Conservation (phyloP, 2,329 filamentous ascomycete genomes). For the Westerdykella sp. region DNA sequence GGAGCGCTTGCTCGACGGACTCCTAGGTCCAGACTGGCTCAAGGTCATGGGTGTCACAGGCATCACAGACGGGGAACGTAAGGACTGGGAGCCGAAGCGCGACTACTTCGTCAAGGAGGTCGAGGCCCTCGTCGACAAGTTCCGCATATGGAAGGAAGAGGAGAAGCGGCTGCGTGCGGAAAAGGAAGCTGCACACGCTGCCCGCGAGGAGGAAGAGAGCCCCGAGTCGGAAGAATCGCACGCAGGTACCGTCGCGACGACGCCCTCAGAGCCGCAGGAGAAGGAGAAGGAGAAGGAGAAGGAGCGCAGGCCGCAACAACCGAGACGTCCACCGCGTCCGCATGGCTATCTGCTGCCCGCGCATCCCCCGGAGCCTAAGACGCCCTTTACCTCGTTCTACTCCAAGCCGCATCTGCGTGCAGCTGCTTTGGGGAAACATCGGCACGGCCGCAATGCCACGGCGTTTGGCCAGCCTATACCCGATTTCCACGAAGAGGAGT, state of each 20-base stretch:
- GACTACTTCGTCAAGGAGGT: constrained; percentile 81
- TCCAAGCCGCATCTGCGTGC: constrained; percentile 72
- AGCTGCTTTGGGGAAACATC: constrained; percentile 65
- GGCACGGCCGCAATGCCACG: constrained; percentile 62
- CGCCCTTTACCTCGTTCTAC: constrained; percentile 83
- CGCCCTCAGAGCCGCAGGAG: constrained; percentile 38
- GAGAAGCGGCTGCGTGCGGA: constrained; percentile 77
- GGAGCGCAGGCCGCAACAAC: constrained; percentile 32
- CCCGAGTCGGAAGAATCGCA: constrained; percentile 29
- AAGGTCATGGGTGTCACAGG: constrained; percentile 83
- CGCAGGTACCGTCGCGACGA: constrained; percentile 2
- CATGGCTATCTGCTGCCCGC: constrained; percentile 28
- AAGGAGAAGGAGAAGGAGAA: constrained; percentile 31
- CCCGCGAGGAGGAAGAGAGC: constrained; percentile 43
- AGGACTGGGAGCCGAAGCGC: constrained; percentile 78
- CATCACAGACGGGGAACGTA: constrained; percentile 78
- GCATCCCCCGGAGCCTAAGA: constrained; percentile 36
- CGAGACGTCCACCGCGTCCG: constrained; percentile 26
- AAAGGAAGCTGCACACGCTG: constrained; percentile 58
- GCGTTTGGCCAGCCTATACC: constrained; percentile 82
- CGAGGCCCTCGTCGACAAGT: constrained; percentile 76
- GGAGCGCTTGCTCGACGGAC: constrained; percentile 67
- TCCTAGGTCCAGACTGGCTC: constrained; percentile 90
- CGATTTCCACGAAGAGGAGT: constrained; percentile 64
- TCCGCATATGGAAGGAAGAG: constrained; percentile 78